Conservation (phyloP, 2,329 filamentous ascomycete genomes). For the Penicillium sp. region DNA sequence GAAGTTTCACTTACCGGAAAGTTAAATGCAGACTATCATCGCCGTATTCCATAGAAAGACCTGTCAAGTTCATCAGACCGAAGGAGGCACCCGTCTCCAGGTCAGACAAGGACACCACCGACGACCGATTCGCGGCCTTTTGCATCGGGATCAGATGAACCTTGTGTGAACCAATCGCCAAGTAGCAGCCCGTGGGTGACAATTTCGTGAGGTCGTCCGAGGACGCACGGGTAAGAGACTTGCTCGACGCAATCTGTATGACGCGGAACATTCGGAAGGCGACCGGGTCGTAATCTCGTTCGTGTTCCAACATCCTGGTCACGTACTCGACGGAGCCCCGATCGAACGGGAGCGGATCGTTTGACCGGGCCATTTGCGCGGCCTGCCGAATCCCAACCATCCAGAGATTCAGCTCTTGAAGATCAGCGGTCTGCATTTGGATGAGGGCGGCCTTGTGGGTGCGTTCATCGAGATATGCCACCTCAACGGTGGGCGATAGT, state of each 20-base stretch:
- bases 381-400: conserved; percentile 64
- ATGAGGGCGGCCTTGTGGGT: conserved; percentile 63
- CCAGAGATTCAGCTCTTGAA: conserved; percentile 68
- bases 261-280: conserved; percentile 72
- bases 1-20: conserved; percentile 54
- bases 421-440: conserved; percentile 66
- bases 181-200: conserved; percentile 66
- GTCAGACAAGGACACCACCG: conserved; percentile 58
- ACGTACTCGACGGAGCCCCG: conserved; percentile 65
- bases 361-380: conserved; percentile 58
- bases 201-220: conserved; percentile 69
- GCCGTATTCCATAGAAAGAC: conserved; percentile 61
- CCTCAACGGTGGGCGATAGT: conserved; percentile 68
- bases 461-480: conserved; percentile 70
- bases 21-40: conserved; percentile 70
- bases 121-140: conserved; percentile 58
- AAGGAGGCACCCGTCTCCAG: conserved; percentile 58
- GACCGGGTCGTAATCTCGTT: conserved; percentile 69
- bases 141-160: conserved; percentile 69
- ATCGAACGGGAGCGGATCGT: conserved; percentile 59
- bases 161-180: conserved; percentile 71
- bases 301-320: conserved; percentile 64
- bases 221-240: conserved; percentile 60
- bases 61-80: conserved; percentile 65
- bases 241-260: conserved; percentile 64